phyloP scores from a whole-genome alignment of 148 eudicot species.

The Limonium bicolor region DNA sequence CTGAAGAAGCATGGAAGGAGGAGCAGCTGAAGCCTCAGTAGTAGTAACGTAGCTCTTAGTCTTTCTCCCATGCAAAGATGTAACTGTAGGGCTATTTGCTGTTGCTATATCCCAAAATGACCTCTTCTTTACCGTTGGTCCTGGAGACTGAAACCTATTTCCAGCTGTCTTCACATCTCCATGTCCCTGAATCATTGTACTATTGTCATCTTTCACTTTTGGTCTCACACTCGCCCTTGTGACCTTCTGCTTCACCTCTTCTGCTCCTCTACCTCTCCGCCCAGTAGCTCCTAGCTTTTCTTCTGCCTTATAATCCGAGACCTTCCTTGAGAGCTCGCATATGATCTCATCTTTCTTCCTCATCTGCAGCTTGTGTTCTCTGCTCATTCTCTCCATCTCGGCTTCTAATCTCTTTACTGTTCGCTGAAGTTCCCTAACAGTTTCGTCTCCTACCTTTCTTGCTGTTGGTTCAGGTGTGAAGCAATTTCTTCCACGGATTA shows the following conservation, averaged over 20 bases:
- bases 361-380: slow-evolving; percentile 39
- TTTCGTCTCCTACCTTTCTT: slow-evolving; percentile 32
- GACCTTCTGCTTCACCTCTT: slow-evolving; percentile 24
- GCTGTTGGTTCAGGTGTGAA: slow-evolving; percentile 50
- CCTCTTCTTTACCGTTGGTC: slow-evolving; percentile 57
- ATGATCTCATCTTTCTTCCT: slow-evolving; percentile 57
- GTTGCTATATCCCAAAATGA: slow-evolving; percentile 84
- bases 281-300: slow-evolving; percentile 4
- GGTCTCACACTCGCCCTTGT: slow-evolving; percentile 44
- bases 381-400: slow-evolving; percentile 57
- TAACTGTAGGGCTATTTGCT: slow-evolving; percentile 68
- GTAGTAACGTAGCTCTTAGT: slow-evolving; percentile 48
- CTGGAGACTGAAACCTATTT: slow-evolving; percentile 53
- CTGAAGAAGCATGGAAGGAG: slow-evolving; percentile 90
- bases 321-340: slow-evolving; percentile 31
- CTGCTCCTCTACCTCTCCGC: slow-evolving; percentile 13
- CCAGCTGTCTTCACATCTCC: slow-evolving; percentile 45
- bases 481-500: slow-evolving; percentile 19
- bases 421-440: slow-evolving; percentile 36
- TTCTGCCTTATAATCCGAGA: slow-evolving; percentile 16
- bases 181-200: too few species aligned
- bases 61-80: slow-evolving; percentile 49
- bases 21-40: slow-evolving; percentile 24
- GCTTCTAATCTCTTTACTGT: slow-evolving; percentile 42
- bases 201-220: slow-evolving; percentile 11